phyloP scores from a whole-genome alignment of 768 basidiomycete species.

The Lentinula aciculospora region DNA sequence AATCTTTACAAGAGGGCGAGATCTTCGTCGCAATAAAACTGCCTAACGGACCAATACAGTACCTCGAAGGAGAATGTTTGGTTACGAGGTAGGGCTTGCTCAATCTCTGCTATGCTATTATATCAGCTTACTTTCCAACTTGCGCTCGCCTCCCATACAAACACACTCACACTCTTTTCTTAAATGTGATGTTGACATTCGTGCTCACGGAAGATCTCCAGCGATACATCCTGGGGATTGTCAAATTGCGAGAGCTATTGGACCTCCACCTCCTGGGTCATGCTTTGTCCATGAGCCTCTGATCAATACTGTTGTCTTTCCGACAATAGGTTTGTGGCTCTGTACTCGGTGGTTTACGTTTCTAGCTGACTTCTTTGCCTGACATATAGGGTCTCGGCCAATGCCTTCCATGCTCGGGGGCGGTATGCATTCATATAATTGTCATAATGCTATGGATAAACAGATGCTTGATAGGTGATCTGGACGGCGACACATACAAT shows the following conservation, averaged over 20 bases:
- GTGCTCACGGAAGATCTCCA: constrained; percentile 55
- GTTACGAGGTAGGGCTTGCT: not conserved
- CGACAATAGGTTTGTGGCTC: constrained; percentile 1
- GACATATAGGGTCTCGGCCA: constrained; percentile 45
- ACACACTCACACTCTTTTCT: too few species aligned
- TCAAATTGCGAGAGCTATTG: constrained; percentile 55
- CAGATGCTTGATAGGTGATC: constrained; percentile 35
- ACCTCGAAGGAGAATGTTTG: constrained; percentile 2
- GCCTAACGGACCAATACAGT: constrained; percentile 21
- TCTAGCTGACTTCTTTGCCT: not conserved
- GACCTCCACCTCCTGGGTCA: constrained; percentile 39
- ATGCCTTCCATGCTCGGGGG: constrained; percentile 61
- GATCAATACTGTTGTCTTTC: constrained; percentile 60
- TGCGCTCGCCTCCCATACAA: too few species aligned
- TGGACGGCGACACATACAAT: constrained; percentile 63
- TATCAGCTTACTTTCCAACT: constrained; percentile 46
- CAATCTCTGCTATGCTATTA: constrained; percentile 26
- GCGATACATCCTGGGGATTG: constrained; percentile 68
- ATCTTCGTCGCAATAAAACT: constrained; percentile 58
- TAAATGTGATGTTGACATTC: constrained; percentile 27
- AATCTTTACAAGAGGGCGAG: constrained; percentile 39
- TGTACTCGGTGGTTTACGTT: not conserved
- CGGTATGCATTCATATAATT: constrained; percentile 21
- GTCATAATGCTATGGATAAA: not conserved
- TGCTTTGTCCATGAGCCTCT: constrained; percentile 47